phyloP scores from a whole-genome alignment of 73 alveolate species.

The Paramecium tetraurelia region DNA sequence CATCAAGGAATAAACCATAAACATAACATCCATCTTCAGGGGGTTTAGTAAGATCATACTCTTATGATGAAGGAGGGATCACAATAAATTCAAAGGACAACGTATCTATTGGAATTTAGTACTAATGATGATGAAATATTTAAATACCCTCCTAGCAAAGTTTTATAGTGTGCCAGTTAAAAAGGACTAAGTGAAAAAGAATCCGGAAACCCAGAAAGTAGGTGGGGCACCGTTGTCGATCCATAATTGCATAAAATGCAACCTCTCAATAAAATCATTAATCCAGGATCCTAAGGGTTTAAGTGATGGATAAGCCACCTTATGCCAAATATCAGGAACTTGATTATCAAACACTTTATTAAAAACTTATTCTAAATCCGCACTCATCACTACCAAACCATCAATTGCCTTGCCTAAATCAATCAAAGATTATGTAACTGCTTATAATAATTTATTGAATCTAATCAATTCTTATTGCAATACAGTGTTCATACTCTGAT shows the following conservation, averaged over 20 bases:
- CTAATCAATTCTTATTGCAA: constrained; percentile 95
- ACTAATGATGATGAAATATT: constrained; percentile 88
- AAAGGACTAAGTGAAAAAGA: constrained; percentile 99
- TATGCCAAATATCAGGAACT: constrained; percentile 89
- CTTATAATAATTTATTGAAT: constrained; percentile 90
- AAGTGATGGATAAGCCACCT: constrained; percentile 95
- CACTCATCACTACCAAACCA: constrained; percentile 96
- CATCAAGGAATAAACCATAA: constrained; percentile 99
- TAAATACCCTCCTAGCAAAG: constrained; percentile 89
- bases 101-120: constrained; percentile 92
- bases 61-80: constrained; percentile 86
- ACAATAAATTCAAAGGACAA: constrained; percentile 87
- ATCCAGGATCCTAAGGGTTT: constrained; percentile 99
- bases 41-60: constrained; percentile 82
- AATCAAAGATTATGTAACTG: constrained; percentile 80
- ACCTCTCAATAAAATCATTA: constrained; percentile 96
- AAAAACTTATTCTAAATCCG: constrained; percentile 88
- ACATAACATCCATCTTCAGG: constrained; percentile 99
- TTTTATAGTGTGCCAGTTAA: constrained; percentile 98
- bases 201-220: constrained; percentile 99
- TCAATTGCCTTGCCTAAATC: constrained; percentile 95
- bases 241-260: constrained; percentile 99
- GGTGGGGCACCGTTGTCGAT: constrained; percentile 98
- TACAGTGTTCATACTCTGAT: constrained; percentile 96
- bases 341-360: constrained; percentile 92